Evolutionary conservation across 2,329 filamentous ascomycete species (phyloP), one percentile per base, ranked within the genome.

Genomic region (Thielaviopsis musarum): DNA sequence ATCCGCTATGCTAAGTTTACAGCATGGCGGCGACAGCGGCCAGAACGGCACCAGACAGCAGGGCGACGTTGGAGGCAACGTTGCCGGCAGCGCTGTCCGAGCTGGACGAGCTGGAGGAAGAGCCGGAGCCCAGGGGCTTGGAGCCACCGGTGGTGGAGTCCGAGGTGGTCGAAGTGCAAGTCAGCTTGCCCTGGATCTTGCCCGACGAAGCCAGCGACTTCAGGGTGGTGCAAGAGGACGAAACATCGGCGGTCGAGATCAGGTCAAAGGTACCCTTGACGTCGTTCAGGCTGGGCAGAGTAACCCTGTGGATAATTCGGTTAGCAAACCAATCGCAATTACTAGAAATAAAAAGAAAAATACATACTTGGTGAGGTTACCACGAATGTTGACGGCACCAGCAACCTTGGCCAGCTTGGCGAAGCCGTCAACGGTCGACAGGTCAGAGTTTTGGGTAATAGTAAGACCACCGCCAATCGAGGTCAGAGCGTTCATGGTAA

Each of bases 401-500:
- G 77, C 80, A 61, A 96, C 81, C 59, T 75, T 80, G 68, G 80
- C 69, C 28, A 98, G 80, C 64, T 76, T 69, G 63, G 79, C 77
- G 73, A 97, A 87, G 38, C 81, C 82, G 64, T 79, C 72, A 60
- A 96, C 77, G 62, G 74, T 70, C 60, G 72, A 66, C 38, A 96
- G 79, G 59, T 77, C 75, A 62, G 88, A 88, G 84, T 97, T 96
- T 82, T 95, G 95, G 73, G 87, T 85, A 68, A 98, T 82, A 66
- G 86, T 83, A 70, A 95, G 81, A 70, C 86, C 88, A 74, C 88
- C 91, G 65, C 80, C 82, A 67, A 95, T 79, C 59, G 73, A 78
- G 65, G 76, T 78, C 53, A 97, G 77, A 22, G 69, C 54, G 54
- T 86, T 84, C 73, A 95, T 80, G 62, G 84, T 83, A 72, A 96